Conservation (phyloP, 495 filamentous ascomycete species). For the Xylaria flabelliformis region DNA sequence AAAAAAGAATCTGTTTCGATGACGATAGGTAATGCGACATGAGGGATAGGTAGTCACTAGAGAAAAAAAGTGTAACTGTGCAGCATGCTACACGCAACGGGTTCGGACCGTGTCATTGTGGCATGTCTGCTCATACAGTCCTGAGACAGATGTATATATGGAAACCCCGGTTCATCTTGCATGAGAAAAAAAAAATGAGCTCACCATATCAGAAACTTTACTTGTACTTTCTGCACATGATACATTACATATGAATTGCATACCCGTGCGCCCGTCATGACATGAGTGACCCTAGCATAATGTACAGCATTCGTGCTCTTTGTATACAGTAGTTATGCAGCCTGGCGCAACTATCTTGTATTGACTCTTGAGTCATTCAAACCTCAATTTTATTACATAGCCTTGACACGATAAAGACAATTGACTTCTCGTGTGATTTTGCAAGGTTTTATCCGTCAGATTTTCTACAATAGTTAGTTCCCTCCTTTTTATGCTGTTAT, state of each 20-base stretch:
- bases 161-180: not conserved
- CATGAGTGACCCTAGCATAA: not conserved
- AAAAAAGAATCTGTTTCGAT: not conserved
- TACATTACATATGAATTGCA: slow-evolving; percentile 20
- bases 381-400: not conserved
- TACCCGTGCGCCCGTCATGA: slow-evolving; percentile 12
- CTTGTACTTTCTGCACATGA: not conserved
- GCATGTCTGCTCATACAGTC: slow-evolving; percentile 7
- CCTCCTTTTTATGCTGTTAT: not conserved
- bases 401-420: not conserved
- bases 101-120: slow-evolving; percentile 16
- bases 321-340: slow-evolving; percentile 4
- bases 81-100: not conserved
- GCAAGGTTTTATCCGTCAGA: not conserved
- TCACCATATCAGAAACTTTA: not conserved
- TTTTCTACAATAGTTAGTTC: not conserved
- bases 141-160: not conserved
- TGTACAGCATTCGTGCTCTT: not conserved
- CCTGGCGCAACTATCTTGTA: too few relatives aligned
- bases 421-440: slow-evolving; percentile 1
- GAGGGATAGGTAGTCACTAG: not conserved
- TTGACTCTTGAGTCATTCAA: too few relatives aligned
- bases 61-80: not conserved
- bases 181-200: not conserved
- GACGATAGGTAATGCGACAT: not conserved